These are phyloP conservation scores for Microcyclospora pomicola DNA, from an alignment of 2,329 filamentous ascomycete species.

Conservation along the genomic window DNA sequence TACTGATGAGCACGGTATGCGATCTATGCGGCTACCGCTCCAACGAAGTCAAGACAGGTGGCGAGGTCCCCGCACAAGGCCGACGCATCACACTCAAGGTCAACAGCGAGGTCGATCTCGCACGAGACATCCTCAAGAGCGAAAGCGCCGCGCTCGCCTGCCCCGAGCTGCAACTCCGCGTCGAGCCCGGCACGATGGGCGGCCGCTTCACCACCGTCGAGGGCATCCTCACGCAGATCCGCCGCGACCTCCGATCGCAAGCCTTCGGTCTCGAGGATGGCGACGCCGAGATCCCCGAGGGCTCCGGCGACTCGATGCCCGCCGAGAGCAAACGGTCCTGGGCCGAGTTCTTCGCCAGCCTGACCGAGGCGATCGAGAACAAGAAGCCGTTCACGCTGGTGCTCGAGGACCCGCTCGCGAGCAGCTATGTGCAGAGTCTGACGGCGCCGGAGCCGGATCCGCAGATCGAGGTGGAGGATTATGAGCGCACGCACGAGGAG, in stretches of 20 bases:
- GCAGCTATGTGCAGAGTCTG: constrained; percentile 86
- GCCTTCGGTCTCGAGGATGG: constrained; percentile 65
- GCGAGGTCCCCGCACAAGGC: constrained; percentile 75
- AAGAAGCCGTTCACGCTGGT: constrained; percentile 69
- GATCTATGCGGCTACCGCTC: constrained; percentile 79
- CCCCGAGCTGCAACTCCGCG: constrained; percentile 71
- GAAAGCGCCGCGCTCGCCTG: constrained; percentile 82
- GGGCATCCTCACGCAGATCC: constrained; percentile 81
- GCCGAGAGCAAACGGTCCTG: constrained; percentile 54
- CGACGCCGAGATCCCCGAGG: constrained; percentile 22
- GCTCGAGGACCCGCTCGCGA: constrained; percentile 76
- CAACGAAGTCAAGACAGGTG: constrained; percentile 96
- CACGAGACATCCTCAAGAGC: constrained; percentile 87
- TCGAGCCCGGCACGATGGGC: constrained; percentile 87
- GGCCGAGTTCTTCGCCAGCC: constrained; percentile 63
- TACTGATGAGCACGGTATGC: constrained; percentile 89
- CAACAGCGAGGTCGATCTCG: constrained; percentile 55
- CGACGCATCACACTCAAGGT: constrained; percentile 70
- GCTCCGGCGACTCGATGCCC: constrained; percentile 61
- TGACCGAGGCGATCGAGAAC: constrained; percentile 67
- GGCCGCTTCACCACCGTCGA: constrained; percentile 96
- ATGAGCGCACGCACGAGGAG: constrained; percentile 78
- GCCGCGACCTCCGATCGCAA: constrained; percentile 72
- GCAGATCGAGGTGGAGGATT: constrained; percentile 68
- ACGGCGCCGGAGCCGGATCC: constrained; percentile 67